Base-by-base conservation (phyloP, 2,329 filamentous ascomycete species). In the Aspergillus flavus region DNA sequence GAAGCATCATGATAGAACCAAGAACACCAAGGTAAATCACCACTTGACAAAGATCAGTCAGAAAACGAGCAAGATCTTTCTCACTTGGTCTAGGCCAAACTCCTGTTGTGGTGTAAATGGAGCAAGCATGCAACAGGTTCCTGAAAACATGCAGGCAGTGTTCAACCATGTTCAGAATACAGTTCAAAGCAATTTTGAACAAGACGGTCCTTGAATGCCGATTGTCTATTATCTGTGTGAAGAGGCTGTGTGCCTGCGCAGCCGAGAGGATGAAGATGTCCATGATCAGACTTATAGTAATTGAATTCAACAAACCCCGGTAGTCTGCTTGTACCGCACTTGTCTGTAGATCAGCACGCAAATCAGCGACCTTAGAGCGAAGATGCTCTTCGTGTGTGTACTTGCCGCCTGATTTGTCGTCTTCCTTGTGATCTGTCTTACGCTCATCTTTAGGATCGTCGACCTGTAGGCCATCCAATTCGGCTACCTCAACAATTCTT, bases 401-500 rank as follows among this genome's bases (percentile, higher is more conserved):
- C 26, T 39, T 45, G 30, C 28, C 39, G 16, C n/a, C n/a, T n/a
- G 28, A 19, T 34, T 26, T 26, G 23, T 30, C 23, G 32, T 43
- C n/a, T 55, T 48, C 61, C 23, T 62, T 62, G 19, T 46, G 39
- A 26, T 43, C 28, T 56, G 45, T 41, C 26, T 58, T 62, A 19
- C 9, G 56, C 11, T 46, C 46, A 14, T 62, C 62, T 30, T 69
- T 71, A 26, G 62, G 58, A 28, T 64, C 70, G 21, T 68, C 61
- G 5, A 78, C 68, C 61, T 78, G 76, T 30, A 72, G 65, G 10
- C 76, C 75, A 53, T 78, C 76, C 34, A 78, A 61, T 57, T 78
- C 76, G 4, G 76, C 76, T 21, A 78, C 73, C 61, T 75, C 74
- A 6, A 71, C 54, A 2, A 71, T 63, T 57, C 61, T 66, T 30